Evolutionary conservation across 108 stramenopile species (phyloP).

Genomic region (Cyclotella choctawhatcheeana): DNA sequence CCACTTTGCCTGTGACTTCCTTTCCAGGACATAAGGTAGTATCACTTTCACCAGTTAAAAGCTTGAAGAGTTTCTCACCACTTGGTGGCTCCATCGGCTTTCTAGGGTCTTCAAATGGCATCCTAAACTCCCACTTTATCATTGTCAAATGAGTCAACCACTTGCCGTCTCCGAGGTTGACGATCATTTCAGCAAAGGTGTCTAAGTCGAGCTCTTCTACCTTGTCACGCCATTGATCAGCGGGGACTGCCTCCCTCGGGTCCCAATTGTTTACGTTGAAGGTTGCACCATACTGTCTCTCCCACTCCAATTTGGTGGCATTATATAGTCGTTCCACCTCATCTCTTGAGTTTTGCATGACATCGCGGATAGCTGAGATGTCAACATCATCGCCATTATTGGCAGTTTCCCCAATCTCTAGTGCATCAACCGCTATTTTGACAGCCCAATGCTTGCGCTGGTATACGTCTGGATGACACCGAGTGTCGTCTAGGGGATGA

Average conservation of each 20-base stretch:
- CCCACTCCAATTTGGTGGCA: slow-evolving; percentile 86
- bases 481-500: slow-evolving; percentile 90
- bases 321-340: slow-evolving; percentile 79
- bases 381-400: slow-evolving; percentile 55
- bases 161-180: slow-evolving; percentile 66
- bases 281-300: slow-evolving; percentile 69
- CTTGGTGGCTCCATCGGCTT: slow-evolving; percentile 80
- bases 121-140: slow-evolving; percentile 93
- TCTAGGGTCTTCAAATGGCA: slow-evolving; percentile 85
- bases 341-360: slow-evolving; percentile 79
- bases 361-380: slow-evolving; percentile 77
- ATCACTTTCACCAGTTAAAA: slow-evolving; percentile 90
- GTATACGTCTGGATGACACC: slow-evolving; percentile 91
- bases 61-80: slow-evolving; percentile 78
- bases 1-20: slow-evolving; percentile 87
- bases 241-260: slow-evolving; percentile 76
- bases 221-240: slow-evolving; percentile 81
- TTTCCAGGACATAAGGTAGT: slow-evolving; percentile 83
- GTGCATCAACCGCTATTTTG: slow-evolving; percentile 88
- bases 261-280: slow-evolving; percentile 82
- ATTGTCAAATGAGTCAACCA: slow-evolving; percentile 87
- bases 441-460: slow-evolving; percentile 83
- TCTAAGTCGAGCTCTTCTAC: slow-evolving; percentile 90
- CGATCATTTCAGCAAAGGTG: slow-evolving; percentile 82
- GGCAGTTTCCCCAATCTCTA: slow-evolving; percentile 66